Conservation (phyloP, 129 eudicot genomes). For the Dittrichia graveolens region DNA sequence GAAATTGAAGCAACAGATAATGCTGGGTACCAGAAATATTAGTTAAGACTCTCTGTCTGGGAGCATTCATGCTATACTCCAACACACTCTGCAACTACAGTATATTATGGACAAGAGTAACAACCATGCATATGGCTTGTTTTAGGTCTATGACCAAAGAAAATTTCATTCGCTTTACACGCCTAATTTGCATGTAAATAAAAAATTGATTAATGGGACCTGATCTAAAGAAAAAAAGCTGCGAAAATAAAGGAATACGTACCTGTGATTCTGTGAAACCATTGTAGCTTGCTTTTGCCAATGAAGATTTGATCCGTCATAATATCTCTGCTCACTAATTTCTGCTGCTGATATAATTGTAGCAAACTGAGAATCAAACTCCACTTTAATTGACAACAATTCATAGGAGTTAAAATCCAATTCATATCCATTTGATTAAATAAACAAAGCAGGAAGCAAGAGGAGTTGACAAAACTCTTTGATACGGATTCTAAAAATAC, state of each 20-base stretch:
- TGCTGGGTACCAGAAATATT: no score
- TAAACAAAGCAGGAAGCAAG: neutral
- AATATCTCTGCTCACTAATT: slow-evolving; percentile 7
- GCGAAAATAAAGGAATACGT: neutral
- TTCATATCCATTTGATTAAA: neutral
- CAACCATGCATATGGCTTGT: neutral
- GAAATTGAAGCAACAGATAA: no score
- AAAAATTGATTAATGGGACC: neutral
- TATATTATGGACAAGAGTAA: neutral
- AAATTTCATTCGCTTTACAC: neutral
- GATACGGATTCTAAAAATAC: neutral
- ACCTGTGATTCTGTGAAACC: slow-evolving; percentile 19
- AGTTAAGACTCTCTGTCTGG: no score
- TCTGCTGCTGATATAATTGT: slow-evolving; percentile 12
- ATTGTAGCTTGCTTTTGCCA: neutral
- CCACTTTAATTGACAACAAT: neutral
- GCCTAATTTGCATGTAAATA: neutral
- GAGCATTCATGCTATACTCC: no score
- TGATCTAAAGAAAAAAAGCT: neutral
- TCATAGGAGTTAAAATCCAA: neutral
- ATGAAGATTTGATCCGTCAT: slow-evolving; percentile 9
- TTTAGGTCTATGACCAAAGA: neutral
- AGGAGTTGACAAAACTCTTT: neutral
- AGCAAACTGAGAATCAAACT: neutral
- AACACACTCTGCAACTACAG: neutral